Conservation (phyloP, 2,329 filamentous ascomycete species). For the Fusarium albosuccineum region DNA sequence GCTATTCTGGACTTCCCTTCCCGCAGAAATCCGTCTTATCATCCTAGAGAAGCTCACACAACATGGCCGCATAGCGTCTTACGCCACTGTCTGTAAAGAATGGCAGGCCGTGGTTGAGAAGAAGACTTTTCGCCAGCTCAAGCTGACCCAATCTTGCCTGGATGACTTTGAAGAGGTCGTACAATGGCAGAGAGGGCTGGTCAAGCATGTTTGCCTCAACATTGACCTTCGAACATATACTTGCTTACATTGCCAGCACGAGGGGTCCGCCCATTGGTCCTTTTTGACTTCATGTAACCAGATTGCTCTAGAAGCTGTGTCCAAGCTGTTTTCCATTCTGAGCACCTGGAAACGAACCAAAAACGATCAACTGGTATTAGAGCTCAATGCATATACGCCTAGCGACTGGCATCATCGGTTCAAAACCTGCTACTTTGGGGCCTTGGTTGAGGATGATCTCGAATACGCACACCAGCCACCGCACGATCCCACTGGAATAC, state of each 20-base stretch:
- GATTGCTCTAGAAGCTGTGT: not conserved
- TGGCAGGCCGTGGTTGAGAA: slow-evolving; percentile 9
- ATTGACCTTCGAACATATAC: slow-evolving; percentile 5
- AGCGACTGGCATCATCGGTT: slow-evolving; percentile 6
- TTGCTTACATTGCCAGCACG: not conserved
- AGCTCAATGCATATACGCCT: not conserved
- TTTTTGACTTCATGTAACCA: not conserved
- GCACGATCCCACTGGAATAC: too few relatives aligned
- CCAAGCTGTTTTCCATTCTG: slow-evolving; percentile 9
- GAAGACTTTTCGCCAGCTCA: slow-evolving; percentile 5
- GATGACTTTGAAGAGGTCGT: not conserved
- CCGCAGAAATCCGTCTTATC: not conserved
- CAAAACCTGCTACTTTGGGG: not conserved
- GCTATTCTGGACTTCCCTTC: not conserved
- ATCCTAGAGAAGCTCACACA: not conserved
- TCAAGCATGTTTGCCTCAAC: slow-evolving; percentile 4
- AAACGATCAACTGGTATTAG: not conserved
- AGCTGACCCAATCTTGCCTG: not conserved
- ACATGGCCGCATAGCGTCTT: not conserved
- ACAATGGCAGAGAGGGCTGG: not conserved
- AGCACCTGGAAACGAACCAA: not conserved
- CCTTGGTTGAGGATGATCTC: too few relatives aligned
- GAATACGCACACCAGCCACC: too few relatives aligned
- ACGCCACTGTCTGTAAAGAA: slow-evolving; percentile 5
- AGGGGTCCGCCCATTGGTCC: not conserved